A percentile compares a stretch with the other conserved stretches of the same genome.
These are phyloP conservation scores for Coprinopsis sp. DNA, from an alignment of 768 basidiomycete genomes.

Conservation along the genomic window DNA sequence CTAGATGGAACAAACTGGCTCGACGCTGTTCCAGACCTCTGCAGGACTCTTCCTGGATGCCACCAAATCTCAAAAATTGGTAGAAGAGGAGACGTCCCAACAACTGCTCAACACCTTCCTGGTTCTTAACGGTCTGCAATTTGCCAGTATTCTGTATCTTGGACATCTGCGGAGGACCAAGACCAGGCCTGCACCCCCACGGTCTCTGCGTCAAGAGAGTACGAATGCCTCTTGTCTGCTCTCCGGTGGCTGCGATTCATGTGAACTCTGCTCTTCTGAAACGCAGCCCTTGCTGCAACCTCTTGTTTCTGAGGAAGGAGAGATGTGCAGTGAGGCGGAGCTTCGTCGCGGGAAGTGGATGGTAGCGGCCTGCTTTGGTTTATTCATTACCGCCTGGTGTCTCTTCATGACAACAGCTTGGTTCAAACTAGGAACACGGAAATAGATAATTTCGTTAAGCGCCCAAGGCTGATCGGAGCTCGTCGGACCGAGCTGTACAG, in stretches of 20 bases:
- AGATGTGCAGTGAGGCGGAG: constrained; percentile 24
- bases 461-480: neutral
- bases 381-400: constrained; percentile 55
- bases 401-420: constrained; percentile 62
- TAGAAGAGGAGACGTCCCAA: constrained; percentile 38
- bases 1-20: constrained; percentile 72
- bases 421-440: constrained; percentile 39
- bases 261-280: neutral
- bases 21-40: constrained; percentile 67
- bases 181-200: constrained; percentile 9
- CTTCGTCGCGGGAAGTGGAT: constrained; percentile 48
- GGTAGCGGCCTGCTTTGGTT: constrained; percentile 32
- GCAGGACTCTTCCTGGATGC: constrained; percentile 66
- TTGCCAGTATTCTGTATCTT: constrained; percentile 46
- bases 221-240: constrained; percentile 15
- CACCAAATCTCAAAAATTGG: constrained; percentile 22
- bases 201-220: neutral
- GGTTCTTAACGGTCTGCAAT: constrained; percentile 51
- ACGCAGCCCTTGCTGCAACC: constrained; percentile 1
- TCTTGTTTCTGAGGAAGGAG: neutral
- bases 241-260: neutral
- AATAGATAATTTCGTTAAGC: neutral
- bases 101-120: constrained; percentile 55
- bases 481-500: too few relatives aligned
- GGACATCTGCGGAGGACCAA: constrained; percentile 42